A percentile compares a stretch with the other conserved stretches of the same genome.
phyloP scores from a whole-genome alignment of 1,139 yeast genomes.

The Lizanozyma gosingica region DNA sequence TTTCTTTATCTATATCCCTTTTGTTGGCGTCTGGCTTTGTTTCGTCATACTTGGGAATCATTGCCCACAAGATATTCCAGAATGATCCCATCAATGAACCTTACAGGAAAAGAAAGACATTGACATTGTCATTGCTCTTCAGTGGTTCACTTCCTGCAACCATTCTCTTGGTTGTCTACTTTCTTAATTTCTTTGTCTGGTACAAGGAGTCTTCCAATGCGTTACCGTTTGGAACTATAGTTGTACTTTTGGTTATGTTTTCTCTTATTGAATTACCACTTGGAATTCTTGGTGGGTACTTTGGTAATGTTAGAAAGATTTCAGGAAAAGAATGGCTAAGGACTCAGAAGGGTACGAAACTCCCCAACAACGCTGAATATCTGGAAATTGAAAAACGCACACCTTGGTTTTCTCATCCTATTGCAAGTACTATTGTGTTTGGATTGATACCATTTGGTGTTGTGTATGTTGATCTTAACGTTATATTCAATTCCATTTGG shows the following conservation, averaged over 20 bases:
- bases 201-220: constrained; percentile 70
- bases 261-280: constrained; percentile 64
- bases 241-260: constrained; percentile 49
- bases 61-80: constrained; percentile 47
- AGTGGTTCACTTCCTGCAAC: constrained; percentile 57
- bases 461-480: constrained; percentile 70
- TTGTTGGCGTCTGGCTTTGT: constrained; percentile 64
- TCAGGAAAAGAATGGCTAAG: not conserved
- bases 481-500: constrained; percentile 73
- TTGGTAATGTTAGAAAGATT: constrained; percentile 37
- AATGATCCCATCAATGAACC: constrained; percentile 21
- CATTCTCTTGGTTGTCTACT: constrained; percentile 42
- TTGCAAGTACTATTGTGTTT: constrained; percentile 29
- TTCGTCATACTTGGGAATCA: constrained; percentile 64
- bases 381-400: constrained; percentile 1
- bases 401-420: constrained; percentile 15
- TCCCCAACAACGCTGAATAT: not conserved
- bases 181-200: constrained; percentile 66
- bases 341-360: not conserved
- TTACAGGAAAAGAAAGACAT: constrained; percentile 12
- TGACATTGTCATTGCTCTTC: constrained; percentile 38
- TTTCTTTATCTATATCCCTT: constrained; percentile 50
- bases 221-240: constrained; percentile 65
- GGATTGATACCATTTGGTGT: constrained; percentile 74
- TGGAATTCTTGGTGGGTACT: constrained; percentile 60